These are phyloP conservation scores for Stropharia rugosoannulata DNA, from an alignment of 768 basidiomycete species.

Conservation along the genomic window DNA sequence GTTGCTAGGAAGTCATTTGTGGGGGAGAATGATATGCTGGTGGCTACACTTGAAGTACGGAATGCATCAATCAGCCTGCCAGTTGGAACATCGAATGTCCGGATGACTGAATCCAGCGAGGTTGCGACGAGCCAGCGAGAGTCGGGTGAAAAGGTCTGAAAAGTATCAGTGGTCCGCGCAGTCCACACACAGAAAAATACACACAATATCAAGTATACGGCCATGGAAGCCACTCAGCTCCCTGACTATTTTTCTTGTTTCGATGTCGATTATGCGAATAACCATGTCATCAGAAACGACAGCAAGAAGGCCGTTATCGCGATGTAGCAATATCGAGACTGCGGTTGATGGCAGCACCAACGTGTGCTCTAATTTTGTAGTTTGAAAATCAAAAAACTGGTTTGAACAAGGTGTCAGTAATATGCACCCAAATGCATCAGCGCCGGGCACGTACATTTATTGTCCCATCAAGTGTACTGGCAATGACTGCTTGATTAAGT, in stretches of 20 bases:
- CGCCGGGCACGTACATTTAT: constrained; percentile 63
- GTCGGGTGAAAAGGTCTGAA: constrained; percentile 90
- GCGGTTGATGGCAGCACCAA: constrained; percentile 67
- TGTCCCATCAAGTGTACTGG: constrained; percentile 85
- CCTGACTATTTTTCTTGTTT: constrained; percentile 84
- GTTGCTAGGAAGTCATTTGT: constrained; percentile 96
- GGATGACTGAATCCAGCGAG: constrained; percentile 87
- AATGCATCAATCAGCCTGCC: constrained; percentile 92
- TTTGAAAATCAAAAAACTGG: constrained; percentile 97
- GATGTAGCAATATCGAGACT: constrained; percentile 73
- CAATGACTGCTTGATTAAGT: constrained; percentile 78
- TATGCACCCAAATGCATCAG: constrained; percentile 1
- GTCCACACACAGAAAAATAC: constrained; percentile 22
- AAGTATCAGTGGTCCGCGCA: constrained; percentile 4
- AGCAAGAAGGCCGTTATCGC: constrained; percentile 83
- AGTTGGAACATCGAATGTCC: constrained; percentile 95
- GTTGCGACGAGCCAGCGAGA: constrained; percentile 91
- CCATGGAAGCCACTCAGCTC: constrained; percentile 84
- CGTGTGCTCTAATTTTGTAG: constrained; percentile 68
- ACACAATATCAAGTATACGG: constrained; percentile 85
- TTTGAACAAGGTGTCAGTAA: constrained; percentile 3
- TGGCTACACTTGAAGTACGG: constrained; percentile 82
- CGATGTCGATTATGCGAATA: constrained; percentile 87
- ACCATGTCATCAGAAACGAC: constrained; percentile 83
- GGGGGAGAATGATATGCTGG: constrained; percentile 90